These are phyloP conservation scores for Lactarius indigo DNA, from an alignment of 768 basidiomycete species.

Conservation along the genomic window DNA sequence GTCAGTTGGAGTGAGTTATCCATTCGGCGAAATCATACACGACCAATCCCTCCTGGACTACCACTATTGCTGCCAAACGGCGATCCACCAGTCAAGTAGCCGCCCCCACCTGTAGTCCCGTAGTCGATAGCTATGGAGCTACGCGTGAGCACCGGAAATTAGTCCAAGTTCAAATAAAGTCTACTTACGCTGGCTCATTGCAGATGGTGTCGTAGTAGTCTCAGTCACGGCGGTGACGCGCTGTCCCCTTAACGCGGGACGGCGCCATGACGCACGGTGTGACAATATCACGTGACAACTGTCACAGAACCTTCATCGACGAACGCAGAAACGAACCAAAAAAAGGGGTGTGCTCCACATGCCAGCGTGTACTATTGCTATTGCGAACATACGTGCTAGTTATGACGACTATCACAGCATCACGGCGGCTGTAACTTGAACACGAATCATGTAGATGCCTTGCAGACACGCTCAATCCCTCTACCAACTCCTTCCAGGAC, in stretches of 20 bases:
- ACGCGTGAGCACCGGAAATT: slow-evolving; percentile 42
- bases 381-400: not conserved
- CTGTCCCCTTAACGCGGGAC: slow-evolving; percentile 2
- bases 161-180: slow-evolving; percentile 28
- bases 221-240: not conserved
- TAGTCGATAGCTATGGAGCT: slow-evolving; percentile 29
- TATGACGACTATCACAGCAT: not conserved
- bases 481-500: slow-evolving; percentile 69
- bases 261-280: slow-evolving; percentile 13
- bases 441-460: slow-evolving; percentile 31
- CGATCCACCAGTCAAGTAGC: slow-evolving; percentile 57
- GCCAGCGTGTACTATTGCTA: too few species aligned
- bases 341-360: not conserved
- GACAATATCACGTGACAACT: not conserved
- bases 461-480: slow-evolving; percentile 55
- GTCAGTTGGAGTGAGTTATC: slow-evolving; percentile 1
- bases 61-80: slow-evolving; percentile 53
- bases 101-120: slow-evolving; percentile 45
- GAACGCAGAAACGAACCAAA: too few species aligned
- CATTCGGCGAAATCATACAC: slow-evolving; percentile 34
- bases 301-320: not conserved
- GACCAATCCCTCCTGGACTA: slow-evolving; percentile 54
- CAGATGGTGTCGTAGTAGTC: not conserved
- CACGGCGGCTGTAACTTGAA: not conserved
- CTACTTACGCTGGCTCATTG: slow-evolving; percentile 22